These are phyloP conservation scores for Xylaria polymorpha DNA, from an alignment of 2,329 filamentous ascomycete genomes.

Conservation along the genomic window DNA sequence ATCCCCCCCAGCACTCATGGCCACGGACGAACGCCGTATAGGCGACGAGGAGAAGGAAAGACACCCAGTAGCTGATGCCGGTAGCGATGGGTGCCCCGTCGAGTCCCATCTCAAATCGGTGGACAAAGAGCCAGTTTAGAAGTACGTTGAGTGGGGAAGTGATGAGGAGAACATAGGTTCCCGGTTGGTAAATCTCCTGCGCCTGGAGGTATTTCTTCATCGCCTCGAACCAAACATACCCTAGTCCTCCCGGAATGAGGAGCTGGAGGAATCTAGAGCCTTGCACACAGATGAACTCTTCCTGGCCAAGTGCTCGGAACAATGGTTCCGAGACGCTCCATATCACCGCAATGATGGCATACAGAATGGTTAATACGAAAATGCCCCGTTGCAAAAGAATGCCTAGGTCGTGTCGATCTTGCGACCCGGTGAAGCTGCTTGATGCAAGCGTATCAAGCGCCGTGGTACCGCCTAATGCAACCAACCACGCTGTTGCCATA, in stretches of 20 bases:
- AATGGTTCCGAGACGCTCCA: constrained; percentile 81
- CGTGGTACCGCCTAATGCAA: constrained; percentile 86
- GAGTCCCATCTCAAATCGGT: constrained; percentile 76
- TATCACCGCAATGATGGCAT: constrained; percentile 75
- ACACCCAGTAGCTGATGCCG: constrained; percentile 86
- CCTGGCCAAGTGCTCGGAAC: constrained; percentile 80
- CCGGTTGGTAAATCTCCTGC: constrained; percentile 82
- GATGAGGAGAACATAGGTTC: constrained; percentile 83
- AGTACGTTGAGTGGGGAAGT: constrained; percentile 84
- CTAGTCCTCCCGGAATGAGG: constrained; percentile 82
- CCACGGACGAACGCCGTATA: constrained; percentile 79
- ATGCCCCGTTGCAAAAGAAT: constrained; percentile 82
- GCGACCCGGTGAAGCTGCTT: constrained; percentile 82
- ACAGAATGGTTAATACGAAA: constrained; percentile 77
- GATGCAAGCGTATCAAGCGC: constrained; percentile 88
- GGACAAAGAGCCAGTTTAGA: constrained; percentile 84
- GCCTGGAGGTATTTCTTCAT: constrained; percentile 91
- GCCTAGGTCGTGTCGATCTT: constrained; percentile 81
- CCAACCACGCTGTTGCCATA: constrained; percentile 88
- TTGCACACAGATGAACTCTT: constrained; percentile 79
- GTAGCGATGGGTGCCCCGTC: constrained; percentile 85
- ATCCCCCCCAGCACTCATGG: constrained; percentile 83
- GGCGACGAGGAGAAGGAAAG: constrained; percentile 78
- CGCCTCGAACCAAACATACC: constrained; percentile 88
- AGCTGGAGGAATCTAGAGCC: constrained; percentile 78